A percentile compares a stretch with the other conserved stretches of the same genome.
These are phyloP conservation scores for Adansonia digitata DNA, from an alignment of 345 rosid genomes.

Conservation along the genomic window DNA sequence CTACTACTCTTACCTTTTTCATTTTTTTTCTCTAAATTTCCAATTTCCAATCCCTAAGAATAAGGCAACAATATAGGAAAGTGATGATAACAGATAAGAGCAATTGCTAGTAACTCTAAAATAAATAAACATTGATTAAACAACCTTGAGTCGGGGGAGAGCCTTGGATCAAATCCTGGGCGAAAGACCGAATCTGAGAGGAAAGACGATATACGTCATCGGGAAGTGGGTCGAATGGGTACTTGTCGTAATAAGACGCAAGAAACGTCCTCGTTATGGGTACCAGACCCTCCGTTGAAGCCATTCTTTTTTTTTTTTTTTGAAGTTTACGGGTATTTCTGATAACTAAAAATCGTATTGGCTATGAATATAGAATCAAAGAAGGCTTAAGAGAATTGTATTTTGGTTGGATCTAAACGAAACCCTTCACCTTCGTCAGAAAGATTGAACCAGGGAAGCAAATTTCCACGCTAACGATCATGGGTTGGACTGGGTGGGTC, in stretches of 20 bases:
- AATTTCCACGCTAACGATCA: not conserved
- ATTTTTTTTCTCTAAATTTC: not conserved
- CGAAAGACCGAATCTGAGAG: constrained; percentile 56
- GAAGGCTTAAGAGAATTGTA: not conserved
- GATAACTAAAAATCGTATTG: constrained; percentile 12
- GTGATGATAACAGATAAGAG: not conserved
- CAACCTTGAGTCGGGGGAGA: constrained; percentile 64
- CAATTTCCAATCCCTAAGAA: not conserved
- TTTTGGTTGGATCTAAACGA: constrained; percentile 1
- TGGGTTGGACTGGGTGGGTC: not conserved
- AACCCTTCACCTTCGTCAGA: not conserved
- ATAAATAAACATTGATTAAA: not conserved
- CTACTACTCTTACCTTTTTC: not conserved
- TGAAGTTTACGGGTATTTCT: not conserved
- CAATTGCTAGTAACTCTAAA: not conserved
- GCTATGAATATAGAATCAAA: not conserved
- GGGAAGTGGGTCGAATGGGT: constrained; percentile 65
- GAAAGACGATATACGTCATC: constrained; percentile 63
- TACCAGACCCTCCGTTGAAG: constrained; percentile 80
- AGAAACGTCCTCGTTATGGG: constrained; percentile 78
- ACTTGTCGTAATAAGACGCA: constrained; percentile 72
- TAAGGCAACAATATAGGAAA: not conserved
- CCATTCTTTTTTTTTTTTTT: constrained; percentile 39
- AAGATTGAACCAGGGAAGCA: not conserved
- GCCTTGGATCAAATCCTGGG: constrained; percentile 42